phyloP scores from a whole-genome alignment of 805 yeast species.

The Wickerhamiella occidentalis region DNA sequence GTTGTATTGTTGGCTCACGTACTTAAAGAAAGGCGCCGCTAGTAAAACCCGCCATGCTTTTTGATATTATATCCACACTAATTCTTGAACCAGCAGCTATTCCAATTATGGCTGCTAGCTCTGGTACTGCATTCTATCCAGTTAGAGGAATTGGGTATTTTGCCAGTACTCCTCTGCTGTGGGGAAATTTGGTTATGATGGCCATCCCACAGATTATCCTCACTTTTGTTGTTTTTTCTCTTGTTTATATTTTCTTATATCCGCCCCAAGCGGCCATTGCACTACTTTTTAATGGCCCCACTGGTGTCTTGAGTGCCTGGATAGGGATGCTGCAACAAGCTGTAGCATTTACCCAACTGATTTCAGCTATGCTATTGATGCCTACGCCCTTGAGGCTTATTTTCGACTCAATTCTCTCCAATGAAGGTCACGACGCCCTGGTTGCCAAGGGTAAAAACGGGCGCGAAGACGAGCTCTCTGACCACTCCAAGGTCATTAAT shows the following conservation, averaged over 20 bases:
- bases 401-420: conserved; percentile 38
- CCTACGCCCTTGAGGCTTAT: conserved; percentile 37
- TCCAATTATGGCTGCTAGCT: conserved; percentile 19
- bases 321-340: conserved; percentile 35
- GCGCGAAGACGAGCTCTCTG: conserved; percentile 24
- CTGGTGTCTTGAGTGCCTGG: conserved; percentile 38
- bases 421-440: conserved; percentile 36
- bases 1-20: neutral
- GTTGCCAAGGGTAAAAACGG: conserved; percentile 32
- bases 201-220: conserved; percentile 37
- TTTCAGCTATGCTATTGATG: conserved; percentile 34
- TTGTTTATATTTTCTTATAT: conserved; percentile 32
- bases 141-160: conserved; percentile 35
- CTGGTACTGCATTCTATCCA: conserved; percentile 27
- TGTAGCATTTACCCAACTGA: conserved; percentile 32
- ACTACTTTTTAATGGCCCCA: conserved; percentile 38
- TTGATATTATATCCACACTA: conserved; percentile 6
- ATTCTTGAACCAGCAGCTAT: conserved; percentile 20
- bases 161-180: conserved; percentile 31
- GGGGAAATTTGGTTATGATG: conserved; percentile 37
- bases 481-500: conserved; percentile 28
- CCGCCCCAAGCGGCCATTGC: conserved; percentile 37
- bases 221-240: conserved; percentile 29
- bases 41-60: neutral
- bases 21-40: neutral